A percentile compares a stretch with the other conserved stretches of the same genome.
phyloP scores from a whole-genome alignment of 352 stramenopile genomes.

The Phytophthora quininea region DNA sequence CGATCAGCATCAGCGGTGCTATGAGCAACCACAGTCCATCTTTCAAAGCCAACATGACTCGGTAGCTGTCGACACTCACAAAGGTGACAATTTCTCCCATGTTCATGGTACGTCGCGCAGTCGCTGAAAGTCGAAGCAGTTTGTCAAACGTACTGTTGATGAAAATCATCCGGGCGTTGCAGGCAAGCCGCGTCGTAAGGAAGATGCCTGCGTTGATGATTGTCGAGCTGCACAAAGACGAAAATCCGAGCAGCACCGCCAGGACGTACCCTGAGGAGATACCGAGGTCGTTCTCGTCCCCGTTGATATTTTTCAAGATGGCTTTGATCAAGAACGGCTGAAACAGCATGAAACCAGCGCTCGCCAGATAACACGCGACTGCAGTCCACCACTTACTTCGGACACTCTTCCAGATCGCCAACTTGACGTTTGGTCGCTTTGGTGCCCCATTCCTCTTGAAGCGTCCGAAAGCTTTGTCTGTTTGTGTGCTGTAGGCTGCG shows the following conservation, averaged over 20 bases:
- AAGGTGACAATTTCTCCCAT: neutral
- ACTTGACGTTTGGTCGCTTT: neutral
- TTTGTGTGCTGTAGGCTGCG: conserved; percentile 11
- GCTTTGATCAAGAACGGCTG: neutral
- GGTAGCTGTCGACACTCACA: conserved; percentile 15
- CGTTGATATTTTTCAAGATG: neutral
- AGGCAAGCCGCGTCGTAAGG: neutral
- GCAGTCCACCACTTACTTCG: neutral
- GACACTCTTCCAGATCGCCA: neutral
- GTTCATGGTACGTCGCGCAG: neutral
- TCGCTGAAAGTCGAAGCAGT: neutral
- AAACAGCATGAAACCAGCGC: neutral
- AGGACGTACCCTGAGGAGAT: neutral
- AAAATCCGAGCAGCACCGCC: neutral
- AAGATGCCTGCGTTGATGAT: conserved; percentile 33
- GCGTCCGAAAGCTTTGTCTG: neutral
- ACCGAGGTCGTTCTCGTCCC: neutral
- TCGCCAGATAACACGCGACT: neutral
- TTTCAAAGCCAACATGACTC: conserved; percentile 33
- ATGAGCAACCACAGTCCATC: conserved; percentile 24
- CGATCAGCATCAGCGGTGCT: conserved; percentile 25
- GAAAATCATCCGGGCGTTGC: neutral
- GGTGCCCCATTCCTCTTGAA: neutral
- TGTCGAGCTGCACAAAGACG: neutral
- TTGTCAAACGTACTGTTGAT: neutral